Evolutionary conservation across 1,284 basidiomycete genomes (phyloP).

Genomic region (Heterobasidion irregulare): DNA sequence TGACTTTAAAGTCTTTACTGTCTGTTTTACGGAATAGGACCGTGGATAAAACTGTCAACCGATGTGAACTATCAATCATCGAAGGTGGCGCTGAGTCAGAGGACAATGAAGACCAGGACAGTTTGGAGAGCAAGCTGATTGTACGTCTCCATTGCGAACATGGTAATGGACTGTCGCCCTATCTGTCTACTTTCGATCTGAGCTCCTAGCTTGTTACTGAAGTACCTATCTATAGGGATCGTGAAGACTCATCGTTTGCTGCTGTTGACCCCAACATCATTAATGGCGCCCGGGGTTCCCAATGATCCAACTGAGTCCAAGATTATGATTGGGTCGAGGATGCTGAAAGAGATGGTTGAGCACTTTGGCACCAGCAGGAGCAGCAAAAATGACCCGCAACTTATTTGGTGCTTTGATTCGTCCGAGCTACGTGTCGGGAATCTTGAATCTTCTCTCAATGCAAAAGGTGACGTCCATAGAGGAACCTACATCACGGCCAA

Average conservation of each 20-base stretch:
- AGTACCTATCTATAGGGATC: slow-evolving; percentile 39
- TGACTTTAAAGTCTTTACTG: slow-evolving; percentile 45
- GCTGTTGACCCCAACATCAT: slow-evolving; percentile 44
- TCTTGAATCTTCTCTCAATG: slow-evolving; percentile 54
- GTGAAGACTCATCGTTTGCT: slow-evolving; percentile 71
- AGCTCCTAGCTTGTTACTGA: background rate
- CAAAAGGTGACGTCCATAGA: slow-evolving; percentile 38
- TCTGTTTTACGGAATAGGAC: slow-evolving; percentile 66
- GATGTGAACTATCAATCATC: slow-evolving; percentile 62
- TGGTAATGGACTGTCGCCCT: slow-evolving; percentile 32
- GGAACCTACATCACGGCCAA: no score
- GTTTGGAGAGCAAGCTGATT: slow-evolving; percentile 61
- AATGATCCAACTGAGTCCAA: slow-evolving; percentile 49
- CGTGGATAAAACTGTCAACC: slow-evolving; percentile 66
- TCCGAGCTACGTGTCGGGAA: slow-evolving; percentile 61
- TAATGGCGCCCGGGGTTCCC: slow-evolving; percentile 53
- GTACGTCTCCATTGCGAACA: slow-evolving; percentile 74
- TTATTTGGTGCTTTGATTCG: slow-evolving; percentile 67
- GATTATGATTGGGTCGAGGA: slow-evolving; percentile 59
- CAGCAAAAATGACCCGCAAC: slow-evolving; percentile 60
- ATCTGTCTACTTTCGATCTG: slow-evolving; percentile 1
- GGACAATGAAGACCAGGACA: slow-evolving; percentile 48
- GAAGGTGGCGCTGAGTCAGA: slow-evolving; percentile 35
- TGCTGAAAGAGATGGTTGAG: slow-evolving; percentile 70
- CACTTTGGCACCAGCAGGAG: slow-evolving; percentile 62